Evolutionary conservation across 345 rosid species (phyloP).

Genomic region (Brassica cretica): DNA sequence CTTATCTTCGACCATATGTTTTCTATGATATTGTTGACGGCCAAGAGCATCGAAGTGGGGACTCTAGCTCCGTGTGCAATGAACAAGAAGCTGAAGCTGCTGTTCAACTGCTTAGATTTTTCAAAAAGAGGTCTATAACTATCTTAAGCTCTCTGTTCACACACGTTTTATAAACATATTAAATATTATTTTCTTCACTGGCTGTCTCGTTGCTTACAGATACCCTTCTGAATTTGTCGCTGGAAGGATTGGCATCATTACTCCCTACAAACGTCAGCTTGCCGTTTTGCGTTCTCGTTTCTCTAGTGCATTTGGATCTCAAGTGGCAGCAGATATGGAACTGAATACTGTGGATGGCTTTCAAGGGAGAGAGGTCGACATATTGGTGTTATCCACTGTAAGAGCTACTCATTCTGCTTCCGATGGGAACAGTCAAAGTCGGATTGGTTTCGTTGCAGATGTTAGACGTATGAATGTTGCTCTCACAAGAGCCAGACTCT

Average conservation of each 20-base stretch:
- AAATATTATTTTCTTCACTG: constrained; percentile 14
- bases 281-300: constrained; percentile 76
- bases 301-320: constrained; percentile 69
- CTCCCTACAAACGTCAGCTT: constrained; percentile 89
- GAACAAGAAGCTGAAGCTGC: constrained; percentile 92
- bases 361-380: constrained; percentile 94
- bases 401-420: constrained; percentile 62
- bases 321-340: constrained; percentile 74
- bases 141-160: constrained; percentile 10
- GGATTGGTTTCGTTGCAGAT: constrained; percentile 93
- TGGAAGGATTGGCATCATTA: constrained; percentile 81
- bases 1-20: constrained; percentile 75
- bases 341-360: constrained; percentile 95
- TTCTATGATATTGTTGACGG: constrained; percentile 85
- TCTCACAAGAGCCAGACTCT: constrained; percentile 86
- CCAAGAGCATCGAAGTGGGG: constrained; percentile 69
- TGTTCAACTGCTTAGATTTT: constrained; percentile 67
- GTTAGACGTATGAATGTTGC: constrained; percentile 96
- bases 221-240: constrained; percentile 75
- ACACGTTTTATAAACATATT: background rate
- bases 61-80: constrained; percentile 73
- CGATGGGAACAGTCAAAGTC: constrained; percentile 48
- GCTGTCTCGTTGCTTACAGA: constrained; percentile 42
- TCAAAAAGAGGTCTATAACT: constrained; percentile 59
- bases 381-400: constrained; percentile 87